phyloP scores from a whole-genome alignment of 257 asterid species.

The Mentha longifolia region DNA sequence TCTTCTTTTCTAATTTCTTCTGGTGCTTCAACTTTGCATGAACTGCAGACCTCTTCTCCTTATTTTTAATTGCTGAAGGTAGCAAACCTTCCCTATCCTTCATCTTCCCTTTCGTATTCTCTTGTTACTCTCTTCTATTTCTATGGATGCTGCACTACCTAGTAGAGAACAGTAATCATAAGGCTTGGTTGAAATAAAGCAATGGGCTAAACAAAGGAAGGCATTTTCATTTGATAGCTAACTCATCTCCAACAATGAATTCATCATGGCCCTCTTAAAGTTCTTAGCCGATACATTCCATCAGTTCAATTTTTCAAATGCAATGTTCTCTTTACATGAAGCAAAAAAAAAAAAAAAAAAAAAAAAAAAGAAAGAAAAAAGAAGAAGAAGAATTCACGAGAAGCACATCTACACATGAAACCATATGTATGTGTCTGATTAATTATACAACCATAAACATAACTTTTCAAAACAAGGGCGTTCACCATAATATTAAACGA shows the following conservation, averaged over 20 bases:
- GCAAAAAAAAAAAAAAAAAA: background rate
- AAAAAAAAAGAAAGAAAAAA: background rate
- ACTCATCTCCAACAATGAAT: too few relatives aligned
- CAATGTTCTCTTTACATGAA: too few relatives aligned
- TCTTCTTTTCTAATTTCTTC: constrained; percentile 75
- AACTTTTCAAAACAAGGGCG: background rate
- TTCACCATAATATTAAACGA: background rate
- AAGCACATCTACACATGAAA: too few relatives aligned
- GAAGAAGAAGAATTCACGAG: background rate
- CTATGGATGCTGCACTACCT: constrained; percentile 20
- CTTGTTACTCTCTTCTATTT: background rate
- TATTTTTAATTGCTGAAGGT: constrained; percentile 82
- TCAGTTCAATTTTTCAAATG: too few relatives aligned
- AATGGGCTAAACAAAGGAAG: too few relatives aligned
- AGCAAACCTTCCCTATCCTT: constrained; percentile 48
- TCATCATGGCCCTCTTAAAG: too few relatives aligned
- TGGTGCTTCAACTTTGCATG: constrained; percentile 82
- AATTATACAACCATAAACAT: background rate
- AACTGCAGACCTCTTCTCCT: constrained; percentile 76
- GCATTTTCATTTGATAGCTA: too few relatives aligned
- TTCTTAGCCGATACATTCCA: too few relatives aligned
- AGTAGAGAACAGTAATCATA: background rate
- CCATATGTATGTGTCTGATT: too few relatives aligned
- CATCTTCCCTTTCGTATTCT: constrained; percentile 29
- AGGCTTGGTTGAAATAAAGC: too few relatives aligned